Evolutionary conservation across 441 rosid genomes (phyloP), one percentile per base, ranked within the genome.

Genomic region (Adansonia rubrostipa): DNA sequence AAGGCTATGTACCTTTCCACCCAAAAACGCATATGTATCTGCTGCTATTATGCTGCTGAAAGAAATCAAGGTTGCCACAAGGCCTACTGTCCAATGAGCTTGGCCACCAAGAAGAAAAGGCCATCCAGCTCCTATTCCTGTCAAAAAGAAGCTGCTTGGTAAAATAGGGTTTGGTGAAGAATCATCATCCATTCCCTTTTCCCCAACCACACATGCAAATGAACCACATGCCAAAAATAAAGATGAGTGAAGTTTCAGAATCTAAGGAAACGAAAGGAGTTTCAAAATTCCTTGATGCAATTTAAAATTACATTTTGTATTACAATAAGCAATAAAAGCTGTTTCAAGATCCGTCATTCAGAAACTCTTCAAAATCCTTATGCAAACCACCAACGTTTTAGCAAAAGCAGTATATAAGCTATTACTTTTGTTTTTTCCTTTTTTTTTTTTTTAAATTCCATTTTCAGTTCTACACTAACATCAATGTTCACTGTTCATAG

Each of bases 81-180:
- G 98, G 79, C 99, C 99, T 36, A 96, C 96, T 1, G 98, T 94
- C 99, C 98, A 96, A 77, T 94, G 99, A 84, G 93, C 85, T 86
- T 84, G 97, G 56, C 98, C 99, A 54, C 98, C 95, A 74, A 96
- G 91, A 84, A 94, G 88, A 83, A 87, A 72, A 40, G 97, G 98
- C 98, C 99, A 94, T 40, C 85, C 75, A 68, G 87, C 85, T 81
- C 88, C 97, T 61, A 89, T 60, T 74, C 87, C 99, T 92, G 91
- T 79, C 77, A 82, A 74, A 84, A 42, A 78, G 33, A 77, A 82
- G 76, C 64, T 45, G 45, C 53, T 57, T 69, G 71, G 36, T 48
- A 70, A 65, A 66, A 42, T 73, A 76, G 42, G 54, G 40, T 36
- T 72, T 77, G 42, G 58, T 60, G 24, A 54, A 73, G n/a, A 9